Base-by-base conservation (phyloP, 495 filamentous ascomycete species). In the Cudoniella acicularis region DNA sequence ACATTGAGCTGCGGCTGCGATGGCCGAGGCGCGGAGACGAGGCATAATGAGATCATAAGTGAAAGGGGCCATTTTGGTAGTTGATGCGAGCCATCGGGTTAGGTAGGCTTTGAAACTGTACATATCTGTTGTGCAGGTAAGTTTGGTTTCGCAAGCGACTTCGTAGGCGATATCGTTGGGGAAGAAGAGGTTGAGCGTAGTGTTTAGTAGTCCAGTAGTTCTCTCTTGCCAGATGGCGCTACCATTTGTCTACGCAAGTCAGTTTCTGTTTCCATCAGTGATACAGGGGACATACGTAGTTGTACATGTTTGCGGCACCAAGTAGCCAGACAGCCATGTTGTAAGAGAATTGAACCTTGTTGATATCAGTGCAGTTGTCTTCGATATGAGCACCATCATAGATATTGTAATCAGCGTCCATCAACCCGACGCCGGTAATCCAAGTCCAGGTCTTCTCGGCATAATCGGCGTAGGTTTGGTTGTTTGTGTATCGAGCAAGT, bases 21-120 rank as follows among this genome's bases (percentile, higher is more conserved):
- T 64, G 1, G 87, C 83, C 11, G 89, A 90, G 2, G 79, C 77
- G 2, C 72, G 73, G 11, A 96, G 77, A n/a, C 83, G 76, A 2
- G 80, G 78, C 73, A 89, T 83, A 61, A 96, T 80, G 45, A 66
- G 71, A 41, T 77, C 75, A 25, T 72, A 72, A 1, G 79, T 85
- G 68, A 83, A 88, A 1, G 91, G 90, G 0, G 86, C 89, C 49
- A 92, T 67, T 62, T 89, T 83, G 8, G 86, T 86, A 2, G 83
- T 79, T 4, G 76, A 73, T n/a, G 84, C 83, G 71, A 96, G 80
- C 88, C 90, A 96, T 22, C 91, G 88, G 21, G 89, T 76, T 16
- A 93, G 76, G 73, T 92, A 95, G 30, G 88, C 89, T 72, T 94
- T 96, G 83, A 92, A 96, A 41, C 86, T 89, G 43, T 80, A 79